These are phyloP conservation scores for Colletotrichum sublineola DNA, from an alignment of 2,329 filamentous ascomycete genomes.

Conservation along the genomic window DNA sequence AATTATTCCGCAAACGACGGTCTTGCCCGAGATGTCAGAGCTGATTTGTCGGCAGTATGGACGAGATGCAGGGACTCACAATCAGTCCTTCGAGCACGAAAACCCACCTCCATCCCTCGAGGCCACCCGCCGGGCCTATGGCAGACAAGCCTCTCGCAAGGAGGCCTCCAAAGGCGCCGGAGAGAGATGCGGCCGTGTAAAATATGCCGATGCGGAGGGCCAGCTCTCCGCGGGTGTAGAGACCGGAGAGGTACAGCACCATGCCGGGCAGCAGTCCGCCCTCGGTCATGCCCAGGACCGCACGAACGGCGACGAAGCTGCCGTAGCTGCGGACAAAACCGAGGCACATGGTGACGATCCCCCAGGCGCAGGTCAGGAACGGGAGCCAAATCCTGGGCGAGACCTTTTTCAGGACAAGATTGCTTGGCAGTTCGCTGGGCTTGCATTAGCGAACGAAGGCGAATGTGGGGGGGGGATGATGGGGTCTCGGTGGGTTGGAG, in stretches of 20 bases:
- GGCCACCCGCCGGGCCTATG: constrained; percentile 67
- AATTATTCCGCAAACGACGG: constrained; percentile 64
- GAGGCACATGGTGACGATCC: constrained; percentile 68
- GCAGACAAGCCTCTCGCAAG: constrained; percentile 71
- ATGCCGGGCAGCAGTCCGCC: constrained; percentile 77
- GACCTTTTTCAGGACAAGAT: constrained; percentile 72
- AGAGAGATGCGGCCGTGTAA: constrained; percentile 75
- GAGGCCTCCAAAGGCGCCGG: constrained; percentile 74
- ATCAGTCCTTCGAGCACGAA: constrained; percentile 71
- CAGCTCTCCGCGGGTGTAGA: constrained; percentile 72
- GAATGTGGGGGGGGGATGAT: constrained; percentile 9
- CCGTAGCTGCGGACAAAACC: constrained; percentile 66
- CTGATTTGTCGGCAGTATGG: neutral
- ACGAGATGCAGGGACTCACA: constrained; percentile 48
- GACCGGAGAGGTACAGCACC: constrained; percentile 74
- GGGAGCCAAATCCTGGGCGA: constrained; percentile 73
- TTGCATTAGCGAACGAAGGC: constrained; percentile 18
- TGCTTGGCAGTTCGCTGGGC: constrained; percentile 71
- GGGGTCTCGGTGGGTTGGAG: neutral
- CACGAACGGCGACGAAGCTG: constrained; percentile 72
- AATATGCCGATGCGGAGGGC: constrained; percentile 76
- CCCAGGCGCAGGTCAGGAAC: constrained; percentile 68
- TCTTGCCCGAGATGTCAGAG: constrained; percentile 54
- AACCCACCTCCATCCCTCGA: constrained; percentile 73
- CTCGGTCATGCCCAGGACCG: constrained; percentile 73